Base-by-base conservation (phyloP, 176 grass and related monocot species). In the Calamus simplicifolius region DNA sequence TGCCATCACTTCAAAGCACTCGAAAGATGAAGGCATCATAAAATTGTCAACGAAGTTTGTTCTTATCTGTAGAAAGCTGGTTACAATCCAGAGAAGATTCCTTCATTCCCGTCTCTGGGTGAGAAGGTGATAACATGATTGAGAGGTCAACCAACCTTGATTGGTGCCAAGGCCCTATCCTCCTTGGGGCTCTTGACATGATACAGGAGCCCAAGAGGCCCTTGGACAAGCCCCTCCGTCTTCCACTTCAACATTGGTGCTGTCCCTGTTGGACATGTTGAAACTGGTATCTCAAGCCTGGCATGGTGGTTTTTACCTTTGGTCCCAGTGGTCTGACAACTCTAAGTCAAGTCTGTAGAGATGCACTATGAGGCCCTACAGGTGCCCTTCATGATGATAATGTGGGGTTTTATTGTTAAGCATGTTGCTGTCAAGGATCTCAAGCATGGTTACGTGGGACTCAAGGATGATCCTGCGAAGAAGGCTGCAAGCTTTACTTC, bases 91-190 rank as follows among this genome's bases (percentile, higher is more conserved):
- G 88, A 86, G 12, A 91, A 91, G 62, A 82, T 91, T 8, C 79
- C 3, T 91, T 91, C 0, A 76, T 91, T 3, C 88, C 88, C 13
- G 31, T 60, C 25, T 60, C 57, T 15, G 57, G 57, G 4, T 60
- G 30, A 10, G 27, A 60, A 17, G 58, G 58, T 7, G 58, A 60
- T 28, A 60, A 60, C 58, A 60, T 60, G 58, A 60, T 60, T 10
- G 16, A 65, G 73, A 68, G 88, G 64, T 91, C 88, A 48, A 87
- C 79, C 61, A 92, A 92, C 76, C 80, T 92, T 54, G 88, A 83
- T 65, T 87, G 88, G 83, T 92, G 83, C 80, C 86, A 92, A 83
- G 88, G 88, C 13, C 88, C 88, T 0, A 92, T 80, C 28, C 66
- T 92, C 7, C 87, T 92, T 57, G 88, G 89, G 43, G 85, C 90